A percentile compares a stretch with the other conserved stretches of the same genome.
phyloP scores from a whole-genome alignment of 768 basidiomycete genomes.

The Xerocomellus chrysenteron region DNA sequence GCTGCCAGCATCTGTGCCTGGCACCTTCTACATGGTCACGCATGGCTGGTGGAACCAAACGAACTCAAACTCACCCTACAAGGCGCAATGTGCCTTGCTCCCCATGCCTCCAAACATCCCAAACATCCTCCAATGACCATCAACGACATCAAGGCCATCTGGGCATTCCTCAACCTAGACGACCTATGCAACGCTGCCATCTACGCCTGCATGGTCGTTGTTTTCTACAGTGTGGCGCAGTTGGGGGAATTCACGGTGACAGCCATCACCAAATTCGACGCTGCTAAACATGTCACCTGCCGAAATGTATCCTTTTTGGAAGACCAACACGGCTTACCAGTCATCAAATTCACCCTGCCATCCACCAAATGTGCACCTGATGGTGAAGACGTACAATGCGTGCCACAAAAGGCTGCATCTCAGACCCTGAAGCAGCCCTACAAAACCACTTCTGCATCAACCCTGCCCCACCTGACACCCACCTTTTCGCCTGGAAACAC shows the following conservation, averaged over 20 bases:
- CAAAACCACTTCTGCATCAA: no score
- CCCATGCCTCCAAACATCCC: fast-evolving
- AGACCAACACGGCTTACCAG: background rate
- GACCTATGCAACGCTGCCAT: background rate
- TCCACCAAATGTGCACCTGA: background rate
- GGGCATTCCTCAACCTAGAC: background rate
- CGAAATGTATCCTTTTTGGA: background rate
- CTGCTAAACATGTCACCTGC: background rate
- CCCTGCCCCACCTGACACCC: no score
- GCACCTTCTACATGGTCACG: background rate
- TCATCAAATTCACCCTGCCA: background rate
- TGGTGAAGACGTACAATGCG: background rate
- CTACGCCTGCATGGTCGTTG: background rate
- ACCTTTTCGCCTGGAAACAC: no score
- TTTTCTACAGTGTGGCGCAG: background rate
- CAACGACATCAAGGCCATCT: no score
- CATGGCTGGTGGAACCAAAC: background rate
- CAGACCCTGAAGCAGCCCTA: no score
- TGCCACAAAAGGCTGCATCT: no score
- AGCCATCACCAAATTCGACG: background rate
- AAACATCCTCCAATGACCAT: background rate
- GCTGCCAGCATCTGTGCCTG: background rate
- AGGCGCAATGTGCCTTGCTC: fast-evolving
- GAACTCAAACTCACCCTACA: background rate
- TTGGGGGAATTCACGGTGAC: background rate